Evolutionary conservation across 1,284 basidiomycete species (phyloP).

Genomic region (Ceratobasidium sp.): DNA sequence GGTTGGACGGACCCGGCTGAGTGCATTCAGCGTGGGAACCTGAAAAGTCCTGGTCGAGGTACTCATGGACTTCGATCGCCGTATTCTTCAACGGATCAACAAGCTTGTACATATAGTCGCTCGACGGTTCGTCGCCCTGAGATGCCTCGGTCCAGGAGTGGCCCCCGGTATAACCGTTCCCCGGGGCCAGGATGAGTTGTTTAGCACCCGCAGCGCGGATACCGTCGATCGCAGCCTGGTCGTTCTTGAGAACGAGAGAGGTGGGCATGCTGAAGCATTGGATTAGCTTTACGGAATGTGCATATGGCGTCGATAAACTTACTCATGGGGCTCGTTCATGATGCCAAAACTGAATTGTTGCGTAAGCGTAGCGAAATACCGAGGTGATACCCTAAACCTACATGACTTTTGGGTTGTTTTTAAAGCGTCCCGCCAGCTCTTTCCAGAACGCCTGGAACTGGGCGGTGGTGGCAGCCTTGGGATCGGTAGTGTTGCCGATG

Average conservation of each 20-base stretch:
- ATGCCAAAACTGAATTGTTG: constrained; percentile 50
- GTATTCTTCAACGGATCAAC: constrained; percentile 59
- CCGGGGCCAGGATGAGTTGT: constrained; percentile 61
- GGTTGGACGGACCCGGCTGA: constrained; percentile 60
- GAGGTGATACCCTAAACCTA: not conserved
- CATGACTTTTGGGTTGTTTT: constrained; percentile 48
- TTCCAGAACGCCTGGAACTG: constrained; percentile 51
- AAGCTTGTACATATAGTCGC: constrained; percentile 59
- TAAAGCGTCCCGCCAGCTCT: constrained; percentile 50
- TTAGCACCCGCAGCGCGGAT: constrained; percentile 59
- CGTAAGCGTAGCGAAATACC: not conserved
- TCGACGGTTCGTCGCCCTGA: constrained; percentile 55
- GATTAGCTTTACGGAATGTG: not conserved
- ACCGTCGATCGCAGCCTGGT: constrained; percentile 60
- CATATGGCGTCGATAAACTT: not conserved
- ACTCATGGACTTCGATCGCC: constrained; percentile 62
- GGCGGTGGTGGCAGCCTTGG: constrained; percentile 59
- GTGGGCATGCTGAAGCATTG: constrained; percentile 54
- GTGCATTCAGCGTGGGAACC: constrained; percentile 59
- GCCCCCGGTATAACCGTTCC: constrained; percentile 61
- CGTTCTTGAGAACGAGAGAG: constrained; percentile 57
- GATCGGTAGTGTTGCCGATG: constrained; percentile 60
- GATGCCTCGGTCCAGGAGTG: constrained; percentile 59
- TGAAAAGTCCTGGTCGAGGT: constrained; percentile 59
- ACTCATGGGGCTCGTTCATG: constrained; percentile 60